Conservation (phyloP, 139 green algal genomes). For the Diplosphaera chodatii region DNA sequence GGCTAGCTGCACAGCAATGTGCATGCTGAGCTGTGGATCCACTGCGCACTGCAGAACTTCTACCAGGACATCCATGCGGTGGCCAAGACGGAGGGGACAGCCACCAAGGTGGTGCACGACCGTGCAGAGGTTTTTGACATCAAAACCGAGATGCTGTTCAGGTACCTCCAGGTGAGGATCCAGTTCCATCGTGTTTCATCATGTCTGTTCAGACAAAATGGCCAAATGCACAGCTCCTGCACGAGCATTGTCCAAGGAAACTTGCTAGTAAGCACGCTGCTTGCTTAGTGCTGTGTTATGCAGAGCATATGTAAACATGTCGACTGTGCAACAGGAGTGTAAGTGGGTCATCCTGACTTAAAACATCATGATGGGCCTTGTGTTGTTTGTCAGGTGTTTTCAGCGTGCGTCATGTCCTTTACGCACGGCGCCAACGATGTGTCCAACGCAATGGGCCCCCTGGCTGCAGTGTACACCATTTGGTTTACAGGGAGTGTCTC, state of each 20-base stretch:
- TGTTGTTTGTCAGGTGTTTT: slow-evolving; percentile 88
- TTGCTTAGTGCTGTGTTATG: too few relatives aligned
- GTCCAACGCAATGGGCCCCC: slow-evolving; percentile 70
- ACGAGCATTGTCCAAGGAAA: too few relatives aligned
- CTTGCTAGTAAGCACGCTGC: too few relatives aligned
- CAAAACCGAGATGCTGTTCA: slow-evolving; percentile 62
- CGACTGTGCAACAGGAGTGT: too few relatives aligned
- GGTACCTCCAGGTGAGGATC: slow-evolving; percentile 65
- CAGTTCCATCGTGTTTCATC: too few relatives aligned
- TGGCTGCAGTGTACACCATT: slow-evolving; percentile 58
- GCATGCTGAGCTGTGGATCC: too few relatives aligned
- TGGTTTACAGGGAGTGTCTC: slow-evolving; percentile 19
- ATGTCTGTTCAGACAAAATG: too few relatives aligned
- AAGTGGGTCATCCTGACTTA: too few relatives aligned
- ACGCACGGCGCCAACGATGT: slow-evolving; percentile 83
- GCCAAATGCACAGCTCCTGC: too few relatives aligned
- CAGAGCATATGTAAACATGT: too few relatives aligned
- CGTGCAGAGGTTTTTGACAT: slow-evolving; percentile 64
- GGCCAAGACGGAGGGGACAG: slow-evolving; percentile 19
- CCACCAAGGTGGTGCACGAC: slow-evolving; percentile 21
- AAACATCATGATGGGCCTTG: too few relatives aligned
- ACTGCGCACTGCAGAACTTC: not conserved
- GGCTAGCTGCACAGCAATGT: too few relatives aligned
- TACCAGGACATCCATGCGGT: not conserved
- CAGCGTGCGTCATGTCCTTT: slow-evolving; percentile 76